Base-by-base conservation (phyloP, 2,329 filamentous ascomycete species). In the Ophiocordyceps robertsii region DNA sequence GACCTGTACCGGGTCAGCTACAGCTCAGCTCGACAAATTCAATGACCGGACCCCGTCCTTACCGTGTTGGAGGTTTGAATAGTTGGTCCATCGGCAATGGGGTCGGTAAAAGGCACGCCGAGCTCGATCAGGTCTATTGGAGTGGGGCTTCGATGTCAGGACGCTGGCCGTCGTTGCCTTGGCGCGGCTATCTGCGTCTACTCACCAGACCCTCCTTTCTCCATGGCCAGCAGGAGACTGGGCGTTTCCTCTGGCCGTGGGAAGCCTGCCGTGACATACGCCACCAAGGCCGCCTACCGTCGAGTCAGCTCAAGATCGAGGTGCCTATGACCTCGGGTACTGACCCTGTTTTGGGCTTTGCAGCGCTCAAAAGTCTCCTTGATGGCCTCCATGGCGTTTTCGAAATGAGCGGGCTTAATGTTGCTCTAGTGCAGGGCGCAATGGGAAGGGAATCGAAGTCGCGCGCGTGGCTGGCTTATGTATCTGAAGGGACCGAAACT, bases 21-120 rank as follows among this genome's bases (percentile, higher is more conserved):
- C 29, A 6, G 17, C 17, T 49, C 43, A 49, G 38, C 45, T 19
- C 21, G 30, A 36, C 37, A 5, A 4, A 24, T 43, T 38, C 3
- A 10, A 13, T 10, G 6, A 24, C 37, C 58, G 63, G 3, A 35
- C 32, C 13, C 14, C 7, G 30, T 19, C 19, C 55, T 67, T 80
- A 70, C 79, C 35, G 87, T 95, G 66, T 98, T 98, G 50, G 92
- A 79, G 49, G 80, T 92, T 68, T 98, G 92, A 52, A 98, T 96
- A 5, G 89, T 95, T 31, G 92, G 92, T 27, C 92, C 92, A 64
- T 98, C 92, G 53, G 90, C 92, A 64, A 96, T 96, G 45, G 92
- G 92, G 62, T 98, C 92, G 56, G 90, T 95, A 68, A 98, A 98
- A 41, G 92, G 92, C 44, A 95, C 80, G 49, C 90, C 92, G 52